Evolutionary conservation across 1,284 basidiomycete genomes (phyloP).

Genomic region (Neonothopanus nambi): DNA sequence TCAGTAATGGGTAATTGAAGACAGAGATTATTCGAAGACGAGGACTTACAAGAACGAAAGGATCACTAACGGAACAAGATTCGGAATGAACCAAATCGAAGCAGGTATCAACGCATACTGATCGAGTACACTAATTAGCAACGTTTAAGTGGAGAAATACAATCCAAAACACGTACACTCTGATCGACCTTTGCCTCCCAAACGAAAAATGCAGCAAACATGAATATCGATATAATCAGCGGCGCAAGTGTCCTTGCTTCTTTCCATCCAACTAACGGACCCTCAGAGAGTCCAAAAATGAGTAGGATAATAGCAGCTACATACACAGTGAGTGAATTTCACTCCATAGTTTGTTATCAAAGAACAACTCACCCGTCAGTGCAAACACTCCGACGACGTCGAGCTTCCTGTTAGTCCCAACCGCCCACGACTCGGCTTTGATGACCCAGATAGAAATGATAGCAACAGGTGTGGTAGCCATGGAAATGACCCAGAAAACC

Average conservation of each 20-base stretch:
- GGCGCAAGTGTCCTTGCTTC: no score
- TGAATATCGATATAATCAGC: no score
- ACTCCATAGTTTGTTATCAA: no score
- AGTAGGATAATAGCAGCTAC: neutral
- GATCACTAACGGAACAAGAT: neutral
- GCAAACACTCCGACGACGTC: neutral
- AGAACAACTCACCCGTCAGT: neutral
- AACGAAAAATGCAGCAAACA: no score
- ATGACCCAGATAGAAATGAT: neutral
- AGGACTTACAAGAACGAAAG: neutral
- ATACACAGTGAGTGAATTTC: neutral
- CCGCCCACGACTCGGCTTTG: neutral
- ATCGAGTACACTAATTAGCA: no score
- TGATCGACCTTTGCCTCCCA: neutral
- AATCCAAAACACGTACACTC: no score
- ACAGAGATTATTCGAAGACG: no score
- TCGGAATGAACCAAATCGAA: constrained; percentile 2
- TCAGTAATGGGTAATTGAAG: no score
- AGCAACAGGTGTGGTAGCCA: neutral
- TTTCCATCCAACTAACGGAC: neutral
- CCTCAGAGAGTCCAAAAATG: neutral
- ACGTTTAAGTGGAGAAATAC: no score
- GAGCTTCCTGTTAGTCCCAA: neutral
- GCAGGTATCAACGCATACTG: neutral
- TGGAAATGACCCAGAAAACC: neutral